Base-by-base conservation (phyloP, 2,329 filamentous ascomycete species). In the Aspergillus pseudoviridinutans region DNA sequence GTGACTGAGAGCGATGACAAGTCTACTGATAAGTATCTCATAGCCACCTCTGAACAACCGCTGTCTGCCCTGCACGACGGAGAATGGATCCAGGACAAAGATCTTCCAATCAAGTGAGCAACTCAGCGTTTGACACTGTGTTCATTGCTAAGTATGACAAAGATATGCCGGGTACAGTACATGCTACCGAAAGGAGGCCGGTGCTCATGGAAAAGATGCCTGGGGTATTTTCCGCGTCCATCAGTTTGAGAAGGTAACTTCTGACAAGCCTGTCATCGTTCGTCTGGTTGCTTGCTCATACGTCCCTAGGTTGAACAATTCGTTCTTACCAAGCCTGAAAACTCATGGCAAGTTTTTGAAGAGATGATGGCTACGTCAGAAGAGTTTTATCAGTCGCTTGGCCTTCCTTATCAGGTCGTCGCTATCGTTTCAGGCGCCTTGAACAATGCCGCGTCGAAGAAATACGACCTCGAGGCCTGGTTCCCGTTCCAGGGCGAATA, bases 161-260 rank as follows among this genome's bases (percentile, higher is more conserved):
- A 80, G 78, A 64, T 90, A 91, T 71, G 89, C 91, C 47, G 94
- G 94, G 7, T 97, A 93, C 80, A 92, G 88, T 66, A 96, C 93
- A 29, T 97, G 92, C 76, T 99, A 96, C 81, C 85, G 94, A 66
- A 92, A 95, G 78, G 94, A 99, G 75, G 94, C 94, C 44, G 94
- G 94, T 54, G 87, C 90, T 22, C 93, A 94, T 71, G 89, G 92
- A 29, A 89, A 91, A 72, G 92, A 99, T 74, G 93, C 93, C 1
- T 99, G 94, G 94, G 94, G 94, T 56, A 91, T 97, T 61, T 99
- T 97, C 84, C 88, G 94, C 63, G 92, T 97, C 28, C 94, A 99
- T 75, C 93, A 99, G 75, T 99, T 97, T 70, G 93, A 97, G 76
- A 97, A 95, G 84, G 87, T 86, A 62, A 62, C 68, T 25, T 47